These are phyloP conservation scores for Aspergillus bertholletiae DNA, from an alignment of 495 filamentous ascomycete genomes.

Conservation along the genomic window DNA sequence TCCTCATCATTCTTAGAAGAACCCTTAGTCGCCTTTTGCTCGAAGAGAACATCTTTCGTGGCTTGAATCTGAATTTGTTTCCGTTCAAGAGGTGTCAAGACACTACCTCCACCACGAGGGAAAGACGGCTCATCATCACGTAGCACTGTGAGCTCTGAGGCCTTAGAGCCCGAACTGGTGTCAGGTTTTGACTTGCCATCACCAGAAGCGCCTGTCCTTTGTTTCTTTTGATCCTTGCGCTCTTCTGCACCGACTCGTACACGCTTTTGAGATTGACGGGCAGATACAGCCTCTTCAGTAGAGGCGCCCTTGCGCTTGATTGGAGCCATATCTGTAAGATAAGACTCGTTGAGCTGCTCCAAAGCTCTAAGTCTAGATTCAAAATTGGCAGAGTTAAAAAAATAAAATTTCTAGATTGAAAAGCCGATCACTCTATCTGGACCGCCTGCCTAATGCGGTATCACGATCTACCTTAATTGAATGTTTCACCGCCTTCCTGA, in stretches of 20 bases:
- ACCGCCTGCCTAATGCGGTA: constrained; percentile 14
- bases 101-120: constrained; percentile 86
- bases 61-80: constrained; percentile 96
- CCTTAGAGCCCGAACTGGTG: constrained; percentile 29
- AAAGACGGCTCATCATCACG: constrained; percentile 84
- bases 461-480: constrained; percentile 2
- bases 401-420: constrained; percentile 31
- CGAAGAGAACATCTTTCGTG: constrained; percentile 87
- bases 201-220: constrained; percentile 14
- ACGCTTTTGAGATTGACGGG: constrained; percentile 44
- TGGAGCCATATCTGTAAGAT: constrained; percentile 41
- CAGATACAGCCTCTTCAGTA: constrained; percentile 29
- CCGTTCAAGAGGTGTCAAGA: constrained; percentile 88
- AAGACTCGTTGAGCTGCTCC: constrained; percentile 20
- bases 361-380: constrained; percentile 29
- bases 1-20: constrained; percentile 38
- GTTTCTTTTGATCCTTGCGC: constrained; percentile 29
- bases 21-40: constrained; percentile 63
- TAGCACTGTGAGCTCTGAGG: constrained; percentile 46
- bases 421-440: constrained; percentile 10
- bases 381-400: constrained; percentile 28
- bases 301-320: constrained; percentile 50
- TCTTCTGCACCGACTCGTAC: constrained; percentile 44
- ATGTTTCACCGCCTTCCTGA: constrained; percentile 17
- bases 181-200: constrained; percentile 18